Percentiles rank a stretch among this genome's conserved stretches.
Conservation (phyloP, 208 protist genomes). For the Leptomonas seymouri region DNA sequence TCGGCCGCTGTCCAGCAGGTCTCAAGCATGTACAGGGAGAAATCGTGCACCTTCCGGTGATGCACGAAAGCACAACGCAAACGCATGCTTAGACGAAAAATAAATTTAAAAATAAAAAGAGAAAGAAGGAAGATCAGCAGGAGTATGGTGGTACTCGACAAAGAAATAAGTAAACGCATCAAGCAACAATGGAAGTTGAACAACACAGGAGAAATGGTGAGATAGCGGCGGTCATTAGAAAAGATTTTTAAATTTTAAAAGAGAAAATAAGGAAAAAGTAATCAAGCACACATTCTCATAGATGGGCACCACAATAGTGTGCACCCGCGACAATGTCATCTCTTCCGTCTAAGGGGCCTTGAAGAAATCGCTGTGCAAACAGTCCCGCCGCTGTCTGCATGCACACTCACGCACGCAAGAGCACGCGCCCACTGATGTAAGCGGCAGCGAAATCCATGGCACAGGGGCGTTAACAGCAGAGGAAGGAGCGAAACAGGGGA, state of each 20-base stretch:
- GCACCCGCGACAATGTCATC: too few species aligned
- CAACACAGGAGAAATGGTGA: conserved; percentile 18
- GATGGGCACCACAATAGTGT: not conserved
- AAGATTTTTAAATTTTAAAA: not conserved
- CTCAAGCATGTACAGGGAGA: too few species aligned
- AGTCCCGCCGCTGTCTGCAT: not conserved
- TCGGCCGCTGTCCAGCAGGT: too few species aligned
- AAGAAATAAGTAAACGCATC: conserved; percentile 11
- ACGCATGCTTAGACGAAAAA: not conserved
- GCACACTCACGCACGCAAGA: not conserved
- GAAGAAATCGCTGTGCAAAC: not conserved
- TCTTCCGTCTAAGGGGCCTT: too few species aligned
- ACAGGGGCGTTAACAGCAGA: not conserved
- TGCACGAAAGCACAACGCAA: not conserved
- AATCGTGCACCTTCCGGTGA: not conserved
- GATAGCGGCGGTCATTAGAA: conserved; percentile 11
- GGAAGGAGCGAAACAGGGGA: not conserved
- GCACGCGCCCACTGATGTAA: not conserved
- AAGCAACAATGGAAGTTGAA: too few species aligned
- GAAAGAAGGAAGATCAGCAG: conserved; percentile 1
- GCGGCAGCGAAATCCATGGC: not conserved
- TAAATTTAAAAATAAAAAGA: not conserved
- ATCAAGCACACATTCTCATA: not conserved
- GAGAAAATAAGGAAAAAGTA: not conserved
- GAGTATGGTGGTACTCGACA: not conserved